Evolutionary conservation across 2,329 filamentous ascomycete genomes (phyloP).

Genomic region (Aspergillus calidoustus): DNA sequence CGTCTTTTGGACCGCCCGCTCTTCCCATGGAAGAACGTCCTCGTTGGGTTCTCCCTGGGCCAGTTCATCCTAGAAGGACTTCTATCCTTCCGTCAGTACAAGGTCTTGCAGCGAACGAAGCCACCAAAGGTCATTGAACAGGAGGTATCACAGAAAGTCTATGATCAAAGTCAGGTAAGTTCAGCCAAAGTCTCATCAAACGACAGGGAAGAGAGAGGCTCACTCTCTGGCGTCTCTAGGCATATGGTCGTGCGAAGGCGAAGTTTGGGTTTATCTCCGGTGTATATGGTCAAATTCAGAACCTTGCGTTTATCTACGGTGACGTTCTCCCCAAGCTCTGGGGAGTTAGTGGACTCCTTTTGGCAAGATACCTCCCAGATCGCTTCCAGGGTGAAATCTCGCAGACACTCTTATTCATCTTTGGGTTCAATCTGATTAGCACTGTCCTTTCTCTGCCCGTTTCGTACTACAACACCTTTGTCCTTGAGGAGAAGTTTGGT

Average conservation of each 20-base stretch:
- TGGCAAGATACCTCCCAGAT: constrained; percentile 74
- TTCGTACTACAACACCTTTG: constrained; percentile 91
- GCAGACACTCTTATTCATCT: constrained; percentile 90
- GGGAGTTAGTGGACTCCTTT: constrained; percentile 75
- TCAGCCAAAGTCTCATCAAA: neutral
- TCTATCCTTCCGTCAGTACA: constrained; percentile 87
- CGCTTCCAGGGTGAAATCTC: constrained; percentile 90
- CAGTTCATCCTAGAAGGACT: constrained; percentile 91
- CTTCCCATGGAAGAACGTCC: constrained; percentile 97
- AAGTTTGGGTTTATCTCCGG: constrained; percentile 82
- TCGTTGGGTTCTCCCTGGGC: constrained; percentile 89
- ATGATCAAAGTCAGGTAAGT: constrained; percentile 83
- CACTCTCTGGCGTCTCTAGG: constrained; percentile 50
- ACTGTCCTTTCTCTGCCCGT: constrained; percentile 79
- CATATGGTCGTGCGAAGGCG: constrained; percentile 94
- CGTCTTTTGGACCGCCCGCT: constrained; percentile 85
- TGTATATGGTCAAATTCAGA: constrained; percentile 85
- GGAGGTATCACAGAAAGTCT: constrained; percentile 87
- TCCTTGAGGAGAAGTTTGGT: constrained; percentile 93
- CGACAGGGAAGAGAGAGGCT: neutral
- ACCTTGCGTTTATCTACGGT: constrained; percentile 85
- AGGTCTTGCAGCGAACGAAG: constrained; percentile 76
- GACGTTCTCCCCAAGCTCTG: constrained; percentile 91
- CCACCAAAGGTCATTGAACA: constrained; percentile 85
- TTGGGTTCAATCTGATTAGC: constrained; percentile 81